Evolutionary conservation across 805 yeast species (phyloP), one percentile per base, ranked within the genome.

Genomic region (Suhomyces sp.): DNA sequence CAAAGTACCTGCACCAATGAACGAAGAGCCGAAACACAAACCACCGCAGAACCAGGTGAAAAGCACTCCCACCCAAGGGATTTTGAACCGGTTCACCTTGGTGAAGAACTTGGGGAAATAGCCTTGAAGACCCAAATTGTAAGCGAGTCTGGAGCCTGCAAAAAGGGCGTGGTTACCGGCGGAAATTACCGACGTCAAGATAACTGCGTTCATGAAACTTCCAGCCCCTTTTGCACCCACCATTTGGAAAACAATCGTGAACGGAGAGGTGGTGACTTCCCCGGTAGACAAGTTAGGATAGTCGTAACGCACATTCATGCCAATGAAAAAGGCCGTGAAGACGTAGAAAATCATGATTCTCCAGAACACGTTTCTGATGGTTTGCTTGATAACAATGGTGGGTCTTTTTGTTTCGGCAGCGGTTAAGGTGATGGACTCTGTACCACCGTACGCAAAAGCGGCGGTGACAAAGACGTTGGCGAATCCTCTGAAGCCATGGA

Each of bases 21-120:
- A 80, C 1, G 85, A 80, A 4, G 85, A 78, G 1, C 83, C 87
- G 60, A 84, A 84, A 62, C 85, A 82, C 46, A 82, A 67, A 0
- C 85, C 86, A 44, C 86, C 82, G 31, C 77, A 69, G 3, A 77
- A 60, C 80, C 84, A 81, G 24, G 87, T 82, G 29, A 74, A 60
- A 2, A 72, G 45, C 1, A 80, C 82, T 0, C 82, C 80, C 17
- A 79, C 78, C 56, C 77, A 78, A 15, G 84, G 84, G 15, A 75
- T 72, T 50, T 75, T 69, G 60, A 63, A 76, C 22, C 81, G 62
- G 57, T 78, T 79, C 15, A 68, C 67, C 50, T 63, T 60, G 13
- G 80, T 72, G 52, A 80, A 73, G 33, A 77, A 46, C 56, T 70
- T 71, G 33, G 81, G 81, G 49, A 76, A 66, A 56, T 72, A 77